A percentile compares a stretch with the other conserved stretches of the same genome.
Conservation (phyloP, 2,329 filamentous ascomycete genomes). For the Scolecobasidium constrictum region DNA sequence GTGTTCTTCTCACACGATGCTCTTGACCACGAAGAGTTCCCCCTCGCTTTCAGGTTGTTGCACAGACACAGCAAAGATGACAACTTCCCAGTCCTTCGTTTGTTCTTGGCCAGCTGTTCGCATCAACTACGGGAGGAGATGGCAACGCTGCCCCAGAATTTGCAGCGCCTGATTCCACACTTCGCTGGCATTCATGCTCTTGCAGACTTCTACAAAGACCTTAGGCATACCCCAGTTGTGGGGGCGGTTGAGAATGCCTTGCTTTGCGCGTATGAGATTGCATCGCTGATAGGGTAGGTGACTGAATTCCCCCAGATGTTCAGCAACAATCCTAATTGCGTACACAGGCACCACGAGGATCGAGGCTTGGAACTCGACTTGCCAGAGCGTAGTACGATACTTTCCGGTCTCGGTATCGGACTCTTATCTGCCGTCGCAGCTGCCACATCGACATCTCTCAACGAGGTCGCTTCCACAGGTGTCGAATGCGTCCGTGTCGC, state of each 20-base stretch:
- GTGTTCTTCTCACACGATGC: neutral
- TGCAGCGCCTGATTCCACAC: neutral
- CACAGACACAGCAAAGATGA: neutral
- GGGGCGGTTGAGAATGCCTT: neutral
- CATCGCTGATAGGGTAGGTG: neutral
- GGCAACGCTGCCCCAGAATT: neutral
- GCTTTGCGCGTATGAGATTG: neutral
- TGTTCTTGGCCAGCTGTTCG: neutral
- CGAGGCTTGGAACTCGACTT: neutral
- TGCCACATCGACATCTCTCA: slow-evolving; percentile 26
- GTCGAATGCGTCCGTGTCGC: slow-evolving; percentile 32
- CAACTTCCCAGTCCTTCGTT: neutral
- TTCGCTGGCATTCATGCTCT: neutral
- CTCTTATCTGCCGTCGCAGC: slow-evolving; percentile 32
- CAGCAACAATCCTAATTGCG: neutral
- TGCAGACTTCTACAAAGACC: neutral
- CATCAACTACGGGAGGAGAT: neutral
- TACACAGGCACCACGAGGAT: neutral
- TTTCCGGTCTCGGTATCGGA: slow-evolving; percentile 32
- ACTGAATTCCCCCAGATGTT: neutral
- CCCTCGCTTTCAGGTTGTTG: neutral
- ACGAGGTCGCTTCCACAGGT: slow-evolving; percentile 30
- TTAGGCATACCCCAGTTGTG: neutral
- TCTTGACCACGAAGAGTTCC: neutral
- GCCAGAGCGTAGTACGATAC: neutral